Base-by-base conservation (phyloP, 768 basidiomycete genomes). In the Kwoniella sp. region DNA sequence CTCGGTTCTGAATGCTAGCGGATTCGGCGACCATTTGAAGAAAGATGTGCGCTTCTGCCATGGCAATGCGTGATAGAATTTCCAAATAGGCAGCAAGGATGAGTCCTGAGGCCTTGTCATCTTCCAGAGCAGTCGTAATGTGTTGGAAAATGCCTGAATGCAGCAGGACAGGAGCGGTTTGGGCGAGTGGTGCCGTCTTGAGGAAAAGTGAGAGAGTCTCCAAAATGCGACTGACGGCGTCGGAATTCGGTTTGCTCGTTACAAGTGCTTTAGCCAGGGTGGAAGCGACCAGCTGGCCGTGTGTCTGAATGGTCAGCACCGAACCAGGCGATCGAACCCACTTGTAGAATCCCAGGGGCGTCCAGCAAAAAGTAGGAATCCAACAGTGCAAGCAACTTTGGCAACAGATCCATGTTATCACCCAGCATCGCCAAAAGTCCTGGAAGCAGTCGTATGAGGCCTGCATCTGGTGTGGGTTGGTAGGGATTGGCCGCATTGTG, bases 311-410 rank as follows among this genome's bases (percentile, higher is more conserved):
- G 17, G 42, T 53, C 27, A 50, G 44, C 39, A 9, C 41, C 12
- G 39, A 17, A 22, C 20, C 17, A 29, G 4, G 20, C 39, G 12
- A 6, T 29, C 14, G 7, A 20, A 38, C 67, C 48, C 20, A 69
- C 67, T 50, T 62, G 57, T 10, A 57, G 40, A 12, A 71, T 50
- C 2, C 65, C 58, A 19, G 52, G n/a, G 2, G 69, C 68, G 36
- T 71, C 72, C 1, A 73, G 59, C 2, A 73, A 45, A 17, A 71
- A 38, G 40, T 73, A 73, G 10, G 72, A 73, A 26, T 71, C 67
- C 6, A 70, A 49, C 6, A 73, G 37, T n/a, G 57, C 39, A n/a
- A 71, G 50, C 17, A 61, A 28, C 22, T 56, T 56, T 0, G 37
- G 27, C 20, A 70, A 49, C 6, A 67, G 36, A 38, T 73, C 72